A percentile compares a stretch with the other conserved stretches of the same genome.
Evolutionary conservation across 257 asterid species (phyloP).

Genomic region (Voacanga thouarsii): DNA sequence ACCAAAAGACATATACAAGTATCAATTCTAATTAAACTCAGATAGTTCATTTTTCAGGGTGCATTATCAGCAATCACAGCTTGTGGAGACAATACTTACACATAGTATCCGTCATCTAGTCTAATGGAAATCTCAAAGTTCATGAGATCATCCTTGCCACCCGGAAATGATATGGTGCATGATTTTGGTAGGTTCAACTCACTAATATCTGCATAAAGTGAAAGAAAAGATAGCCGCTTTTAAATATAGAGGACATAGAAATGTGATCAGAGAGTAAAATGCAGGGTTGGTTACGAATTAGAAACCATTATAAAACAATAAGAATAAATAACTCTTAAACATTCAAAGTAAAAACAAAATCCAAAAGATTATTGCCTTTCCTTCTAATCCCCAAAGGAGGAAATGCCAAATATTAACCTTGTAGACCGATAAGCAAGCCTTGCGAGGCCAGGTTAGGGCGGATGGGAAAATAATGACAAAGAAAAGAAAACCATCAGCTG

Average conservation of each 20-base stretch:
- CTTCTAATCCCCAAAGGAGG: not conserved
- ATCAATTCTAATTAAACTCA: not conserved
- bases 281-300: not conserved
- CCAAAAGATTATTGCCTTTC: not conserved
- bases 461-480: not conserved
- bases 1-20: not conserved
- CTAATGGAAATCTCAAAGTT: constrained; percentile 32
- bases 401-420: not conserved
- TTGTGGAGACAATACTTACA: constrained; percentile 20
- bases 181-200: constrained; percentile 42
- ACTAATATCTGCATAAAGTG: constrained; percentile 29
- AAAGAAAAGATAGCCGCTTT: not conserved
- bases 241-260: not conserved
- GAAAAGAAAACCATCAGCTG: not conserved
- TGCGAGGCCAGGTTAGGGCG: not conserved
- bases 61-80: not conserved
- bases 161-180: constrained; percentile 33
- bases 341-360: not conserved
- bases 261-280: not conserved
- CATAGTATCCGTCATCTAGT: constrained; percentile 36
- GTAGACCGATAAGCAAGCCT: not conserved
- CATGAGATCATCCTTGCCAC: constrained; percentile 40
- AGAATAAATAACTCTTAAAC: not conserved
- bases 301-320: not conserved
- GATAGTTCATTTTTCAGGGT: not conserved